Percentiles rank a stretch among this genome's conserved stretches.
phyloP scores from a whole-genome alignment of 1,284 basidiomycete species.

The Chalciporus piperatoides region DNA sequence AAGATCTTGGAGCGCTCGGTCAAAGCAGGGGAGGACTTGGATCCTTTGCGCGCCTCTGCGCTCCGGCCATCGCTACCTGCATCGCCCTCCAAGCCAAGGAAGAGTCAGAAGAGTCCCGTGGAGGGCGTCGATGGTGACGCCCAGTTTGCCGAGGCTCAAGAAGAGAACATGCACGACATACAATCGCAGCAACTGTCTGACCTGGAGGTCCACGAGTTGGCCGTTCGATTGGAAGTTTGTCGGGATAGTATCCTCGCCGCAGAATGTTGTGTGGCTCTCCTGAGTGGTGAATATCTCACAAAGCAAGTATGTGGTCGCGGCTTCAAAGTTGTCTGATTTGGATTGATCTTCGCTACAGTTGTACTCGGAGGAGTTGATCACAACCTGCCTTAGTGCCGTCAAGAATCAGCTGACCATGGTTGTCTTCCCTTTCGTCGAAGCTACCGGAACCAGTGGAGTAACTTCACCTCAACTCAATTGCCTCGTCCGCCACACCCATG shows the following conservation, averaged over 20 bases:
- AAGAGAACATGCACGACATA: conserved; percentile 24
- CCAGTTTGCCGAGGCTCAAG: conserved; percentile 32
- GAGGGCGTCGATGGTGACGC: conserved; percentile 35
- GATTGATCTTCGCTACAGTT: conserved; percentile 43
- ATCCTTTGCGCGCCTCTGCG: conserved; percentile 55
- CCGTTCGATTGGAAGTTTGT: conserved; percentile 51
- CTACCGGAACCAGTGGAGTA: conserved; percentile 43
- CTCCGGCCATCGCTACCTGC: conserved; percentile 16
- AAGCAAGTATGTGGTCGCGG: conserved; percentile 62
- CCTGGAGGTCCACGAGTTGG: conserved; percentile 49
- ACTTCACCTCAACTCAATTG: conserved; percentile 51
- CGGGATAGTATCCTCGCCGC: conserved; percentile 74
- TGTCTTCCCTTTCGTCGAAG: conserved; percentile 87
- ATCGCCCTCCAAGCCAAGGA: conserved; percentile 33
- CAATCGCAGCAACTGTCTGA: conserved; percentile 38
- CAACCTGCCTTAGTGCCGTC: conserved; percentile 67
- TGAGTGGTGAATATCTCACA: conserved; percentile 74
- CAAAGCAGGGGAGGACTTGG: conserved; percentile 65
- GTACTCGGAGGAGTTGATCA: conserved; percentile 91
- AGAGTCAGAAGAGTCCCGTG: conserved; percentile 22
- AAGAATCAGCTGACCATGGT: conserved; percentile 79
- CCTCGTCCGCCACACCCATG: conserved; percentile 45
- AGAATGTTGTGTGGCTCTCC: conserved; percentile 75
- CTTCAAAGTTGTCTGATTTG: not conserved
- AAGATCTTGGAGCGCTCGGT: conserved; percentile 77